Conservation (phyloP, 208 protist species). For the Angomonas ambiguus region DNA sequence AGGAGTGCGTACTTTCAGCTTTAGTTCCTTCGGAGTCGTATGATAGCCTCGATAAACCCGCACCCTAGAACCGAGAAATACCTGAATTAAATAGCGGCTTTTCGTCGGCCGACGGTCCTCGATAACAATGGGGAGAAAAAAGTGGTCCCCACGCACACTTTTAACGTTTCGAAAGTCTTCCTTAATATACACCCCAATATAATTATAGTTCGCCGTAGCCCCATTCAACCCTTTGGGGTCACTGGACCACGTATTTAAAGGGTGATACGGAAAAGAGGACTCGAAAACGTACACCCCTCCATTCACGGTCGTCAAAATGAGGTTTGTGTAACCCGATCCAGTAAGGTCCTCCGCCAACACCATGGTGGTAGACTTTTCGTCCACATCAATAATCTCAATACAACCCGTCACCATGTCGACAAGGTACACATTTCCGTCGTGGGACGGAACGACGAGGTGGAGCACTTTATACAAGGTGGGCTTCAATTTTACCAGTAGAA, state of each 20-base stretch:
- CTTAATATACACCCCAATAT: slow-evolving; percentile 73
- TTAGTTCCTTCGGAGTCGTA: slow-evolving; percentile 34
- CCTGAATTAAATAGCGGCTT: slow-evolving; percentile 48
- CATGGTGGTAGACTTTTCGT: slow-evolving; percentile 83
- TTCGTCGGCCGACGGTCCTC: slow-evolving; percentile 36
- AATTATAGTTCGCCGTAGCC: slow-evolving; percentile 54
- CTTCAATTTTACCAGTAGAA: slow-evolving; percentile 64
- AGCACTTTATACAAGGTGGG: slow-evolving; percentile 31
- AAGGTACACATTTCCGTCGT: slow-evolving; percentile 88
- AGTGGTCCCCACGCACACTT: slow-evolving; percentile 70
- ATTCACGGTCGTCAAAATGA: slow-evolving; percentile 84
- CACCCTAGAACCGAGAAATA: slow-evolving; percentile 61
- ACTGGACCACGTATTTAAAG: slow-evolving; percentile 74
- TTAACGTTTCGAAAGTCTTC: slow-evolving; percentile 36
- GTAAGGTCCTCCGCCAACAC: slow-evolving; percentile 91
- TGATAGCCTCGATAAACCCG: slow-evolving; percentile 46
- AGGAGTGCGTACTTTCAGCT: slow-evolving; percentile 50
- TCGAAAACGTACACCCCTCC: slow-evolving; percentile 87
- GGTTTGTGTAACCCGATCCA: slow-evolving; percentile 84
- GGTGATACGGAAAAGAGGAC: slow-evolving; percentile 61
- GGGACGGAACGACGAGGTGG: slow-evolving; percentile 78
- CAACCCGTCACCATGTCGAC: slow-evolving; percentile 72
- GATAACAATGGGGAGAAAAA: slow-evolving; percentile 66
- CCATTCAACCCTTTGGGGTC: slow-evolving; percentile 78
- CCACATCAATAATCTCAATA: slow-evolving; percentile 86